phyloP scores from a whole-genome alignment of 129 eudicot species.

The Calendula officinalis region DNA sequence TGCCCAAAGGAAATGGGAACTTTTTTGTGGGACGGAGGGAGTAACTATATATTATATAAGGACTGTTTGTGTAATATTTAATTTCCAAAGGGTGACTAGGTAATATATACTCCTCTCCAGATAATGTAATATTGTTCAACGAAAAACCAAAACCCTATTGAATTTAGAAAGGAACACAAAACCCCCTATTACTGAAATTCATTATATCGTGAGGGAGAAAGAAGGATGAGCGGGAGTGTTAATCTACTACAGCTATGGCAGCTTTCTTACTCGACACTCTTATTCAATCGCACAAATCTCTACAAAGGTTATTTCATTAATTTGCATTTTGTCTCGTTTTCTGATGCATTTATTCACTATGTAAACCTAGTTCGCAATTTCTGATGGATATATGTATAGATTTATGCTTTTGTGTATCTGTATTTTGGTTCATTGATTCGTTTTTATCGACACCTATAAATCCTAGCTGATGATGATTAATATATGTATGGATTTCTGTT shows the following conservation, averaged over 20 bases:
- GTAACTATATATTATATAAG: neutral
- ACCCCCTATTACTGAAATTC: constrained; percentile 11
- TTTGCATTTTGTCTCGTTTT: neutral
- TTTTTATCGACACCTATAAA: neutral
- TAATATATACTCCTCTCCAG: neutral
- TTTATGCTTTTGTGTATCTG: neutral
- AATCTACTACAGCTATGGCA: constrained; percentile 47
- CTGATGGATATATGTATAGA: too few species aligned
- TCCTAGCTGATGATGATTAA: constrained; percentile 9
- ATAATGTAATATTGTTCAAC: neutral
- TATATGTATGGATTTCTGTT: constrained; percentile 4
- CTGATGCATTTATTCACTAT: too few species aligned
- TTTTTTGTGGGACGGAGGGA: too few species aligned
- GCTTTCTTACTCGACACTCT: constrained; percentile 38
- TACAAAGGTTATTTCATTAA: constrained; percentile 33
- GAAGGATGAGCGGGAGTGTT: constrained; percentile 38
- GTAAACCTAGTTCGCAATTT: too few species aligned
- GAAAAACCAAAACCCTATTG: constrained; percentile 2
- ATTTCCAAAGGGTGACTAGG: neutral
- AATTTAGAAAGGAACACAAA: constrained; percentile 7
- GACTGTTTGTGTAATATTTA: neutral
- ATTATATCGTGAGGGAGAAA: constrained; percentile 2
- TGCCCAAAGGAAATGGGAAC: too few species aligned
- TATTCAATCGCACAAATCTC: constrained; percentile 41
- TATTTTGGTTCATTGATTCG: neutral